Conservation (phyloP, 164 flowering plant genomes). For the Berberis thunbergii region DNA sequence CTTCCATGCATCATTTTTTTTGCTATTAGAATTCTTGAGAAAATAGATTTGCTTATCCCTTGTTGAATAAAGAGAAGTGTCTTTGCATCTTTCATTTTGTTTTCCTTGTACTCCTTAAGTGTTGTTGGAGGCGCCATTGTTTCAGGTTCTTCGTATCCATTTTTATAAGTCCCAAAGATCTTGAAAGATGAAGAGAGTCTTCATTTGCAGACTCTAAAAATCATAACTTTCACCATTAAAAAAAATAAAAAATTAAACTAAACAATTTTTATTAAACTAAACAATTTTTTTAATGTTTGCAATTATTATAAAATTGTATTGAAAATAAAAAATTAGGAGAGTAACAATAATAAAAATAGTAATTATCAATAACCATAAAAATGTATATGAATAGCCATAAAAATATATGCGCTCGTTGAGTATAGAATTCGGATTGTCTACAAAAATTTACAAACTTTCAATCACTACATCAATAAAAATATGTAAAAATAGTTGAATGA, state of each 20-base stretch:
- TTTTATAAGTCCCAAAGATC: background rate
- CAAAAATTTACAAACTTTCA: too few species aligned
- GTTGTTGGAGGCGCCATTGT: background rate
- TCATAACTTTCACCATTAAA: background rate
- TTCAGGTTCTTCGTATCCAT: background rate
- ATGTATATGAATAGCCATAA: too few species aligned
- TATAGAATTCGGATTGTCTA: too few species aligned
- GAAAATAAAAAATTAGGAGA: too few species aligned
- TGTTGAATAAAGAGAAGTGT: background rate
- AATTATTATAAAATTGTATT: too few species aligned
- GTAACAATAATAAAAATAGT: too few species aligned
- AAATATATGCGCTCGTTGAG: too few species aligned
- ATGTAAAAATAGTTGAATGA: too few species aligned
- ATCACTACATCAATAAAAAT: too few species aligned
- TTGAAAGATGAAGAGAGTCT: background rate
- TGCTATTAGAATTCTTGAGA: background rate
- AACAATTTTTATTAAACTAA: too few species aligned
- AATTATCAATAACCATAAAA: too few species aligned
- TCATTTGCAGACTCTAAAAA: background rate
- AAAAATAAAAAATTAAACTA: background rate
- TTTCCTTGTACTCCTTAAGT: background rate
- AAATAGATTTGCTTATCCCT: background rate
- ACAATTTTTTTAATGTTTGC: too few species aligned
- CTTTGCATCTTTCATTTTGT: background rate
- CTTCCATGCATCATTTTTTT: background rate